Base-by-base conservation (phyloP, 495 filamentous ascomycete species). In the Neurospora sp. region DNA sequence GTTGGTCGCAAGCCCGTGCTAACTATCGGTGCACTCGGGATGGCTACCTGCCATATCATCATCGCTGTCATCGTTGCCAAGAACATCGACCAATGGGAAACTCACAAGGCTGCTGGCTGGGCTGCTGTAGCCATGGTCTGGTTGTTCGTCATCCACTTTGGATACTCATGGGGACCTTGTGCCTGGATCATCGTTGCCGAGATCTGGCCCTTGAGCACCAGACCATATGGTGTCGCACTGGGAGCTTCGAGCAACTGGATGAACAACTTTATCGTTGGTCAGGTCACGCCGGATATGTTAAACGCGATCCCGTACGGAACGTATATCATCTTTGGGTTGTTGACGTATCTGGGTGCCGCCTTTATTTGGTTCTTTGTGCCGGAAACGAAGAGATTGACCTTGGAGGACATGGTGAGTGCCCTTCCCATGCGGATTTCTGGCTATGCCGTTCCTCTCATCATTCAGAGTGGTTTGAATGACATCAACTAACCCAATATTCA, bases 61-160 rank as follows among this genome's bases (percentile, higher is more conserved):
- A 90, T 96, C 71, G 92, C 91, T 44, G 85, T 88, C 74, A 90
- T 95, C 76, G 85, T 92, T 14, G 92, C 88, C 62, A 88, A 84
- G 71, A 89, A 91, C 81, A 82, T 89, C 6, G 72, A 89, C 74
- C 79, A 84, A 40, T 90, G 92, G 87, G 76, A 80, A 1, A 76
- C 78, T 9, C 88, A 96, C 74, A 78, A 82, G 23, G 88, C 87
- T 0, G 91, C 90, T 8, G 93, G 92, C 0, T 96, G 92, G 92
- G 92, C 85, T 5, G 92, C 90, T 8, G 90, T 93, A 20, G 89
- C 84, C 73, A 93, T 94, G 86, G 91, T 96, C 73, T 96, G 92
- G 87, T 86, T 94, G 39, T 96, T 93, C 77, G 91, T 94, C 76
- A 83, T 93, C 54, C 90, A 93, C 78, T 96, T 94, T 77, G 92